Base-by-base conservation (phyloP, 176 grass and related monocot species). In the Paspalum vaginatum region DNA sequence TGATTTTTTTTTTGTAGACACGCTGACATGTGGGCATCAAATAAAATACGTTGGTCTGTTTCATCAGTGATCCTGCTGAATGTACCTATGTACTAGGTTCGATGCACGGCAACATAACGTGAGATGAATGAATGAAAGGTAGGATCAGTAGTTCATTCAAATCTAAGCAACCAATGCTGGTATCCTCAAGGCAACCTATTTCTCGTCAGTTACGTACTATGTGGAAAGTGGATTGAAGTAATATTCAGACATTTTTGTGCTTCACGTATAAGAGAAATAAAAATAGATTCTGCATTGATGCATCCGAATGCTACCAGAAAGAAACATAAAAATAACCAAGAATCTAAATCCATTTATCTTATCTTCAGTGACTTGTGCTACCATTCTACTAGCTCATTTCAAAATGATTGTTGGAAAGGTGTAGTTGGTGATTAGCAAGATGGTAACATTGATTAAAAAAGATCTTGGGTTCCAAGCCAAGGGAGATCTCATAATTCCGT, bases 401-500 rank as follows among this genome's bases (percentile, higher is more conserved):
- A 55, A 68, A 40, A 78, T 69, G 17, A 44, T 74, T 78, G 18
- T 52, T 53, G 16, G 39, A 72, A 27, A 85, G 86, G 65, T 14
- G 32, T 68, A 41, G 88, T 71, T 63, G 79, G 74, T 83, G 60
- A 60, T 73, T 51, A 44, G 52, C 32, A 54, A 17, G 53, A 56
- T 25, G 46, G 55, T 32, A 46, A 18, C 49, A 40, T 38, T 25
- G 49, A 68, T 74, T 54, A 68, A 53, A 68, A 53, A 42, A 46
- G 42, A 65, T 40, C 76, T 80, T 85, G 54, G 54, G 63, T 85
- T 85, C 47, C 53, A 89, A 85, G 82, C 24, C 27, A 89, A 77
- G 72, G 47, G 72, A 89, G 54, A 70, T 80, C 46, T 9, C 63
- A 85, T 77, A 65, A 85, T 81, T 65, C 71, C 11, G 20, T 80